Evolutionary conservation across 805 yeast species (phyloP), one percentile per base, ranked within the genome.

Genomic region (Starmera dryadoides): DNA sequence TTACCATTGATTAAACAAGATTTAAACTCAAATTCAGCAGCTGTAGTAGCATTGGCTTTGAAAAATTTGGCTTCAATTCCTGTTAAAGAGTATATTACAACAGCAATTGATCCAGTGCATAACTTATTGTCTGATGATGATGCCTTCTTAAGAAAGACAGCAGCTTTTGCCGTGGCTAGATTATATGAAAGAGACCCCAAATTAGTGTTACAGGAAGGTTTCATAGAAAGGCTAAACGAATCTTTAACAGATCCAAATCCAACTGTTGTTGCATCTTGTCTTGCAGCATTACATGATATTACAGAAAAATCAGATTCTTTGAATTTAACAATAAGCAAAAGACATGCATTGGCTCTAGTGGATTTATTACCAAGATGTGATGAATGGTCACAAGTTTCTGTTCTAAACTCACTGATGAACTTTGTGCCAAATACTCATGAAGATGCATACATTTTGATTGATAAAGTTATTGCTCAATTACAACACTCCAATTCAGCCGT

Each of bases 401-500:
- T 87, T 14, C 60, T 91, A 39, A 76, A 77, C 40, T 72, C 88
- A 0, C 55, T 89, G 31, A 68, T 78, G 69, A 62, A 75, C 7
- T 86, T 71, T 56, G 81, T 81, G 2, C 97, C 98, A 2, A 77
- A 79, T 45, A 64, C 71, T 0, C 64, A 76, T n/a, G 66, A 65
- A 2, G 91, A 83, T 30, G 87, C 95, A 0, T 60, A 75, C 33
- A 66, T 67, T 4, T 53, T 89, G 50, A 76, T 86, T 19, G 91
- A 83, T 30, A 63, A 71, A 12, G 66, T 77, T 3, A 56, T 82
- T 6, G 88, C 96, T 0, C 75, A 80, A 31, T 62, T 91, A 19
- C 94, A 79, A 52, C 94, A 86, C 55, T 81, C 79, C 15, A 88
- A 86, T 58, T 68, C 95, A 0, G 73, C 93, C 0, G 93, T 89